A percentile compares a stretch with the other conserved stretches of the same genome.
phyloP scores from a whole-genome alignment of 805 yeast genomes.

The Ogataea siamensis region DNA sequence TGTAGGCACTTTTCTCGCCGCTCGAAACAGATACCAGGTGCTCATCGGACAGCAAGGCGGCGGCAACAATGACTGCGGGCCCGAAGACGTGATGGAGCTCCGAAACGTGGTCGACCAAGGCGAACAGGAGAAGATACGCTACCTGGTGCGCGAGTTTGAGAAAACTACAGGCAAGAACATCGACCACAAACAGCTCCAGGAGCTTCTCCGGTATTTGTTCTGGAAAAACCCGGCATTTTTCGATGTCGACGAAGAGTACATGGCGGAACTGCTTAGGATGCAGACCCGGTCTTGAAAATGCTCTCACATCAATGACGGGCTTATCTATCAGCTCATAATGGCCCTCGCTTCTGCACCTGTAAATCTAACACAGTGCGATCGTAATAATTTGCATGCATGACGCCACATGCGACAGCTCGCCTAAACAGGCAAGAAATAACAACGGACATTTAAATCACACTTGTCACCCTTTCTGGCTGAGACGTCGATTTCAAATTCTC shows the following conservation, averaged over 20 bases:
- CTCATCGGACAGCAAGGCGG: constrained; percentile 83
- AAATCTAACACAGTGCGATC: neutral
- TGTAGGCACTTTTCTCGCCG: constrained; percentile 68
- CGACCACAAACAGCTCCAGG: constrained; percentile 54
- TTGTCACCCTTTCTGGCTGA: no score
- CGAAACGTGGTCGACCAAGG: constrained; percentile 62
- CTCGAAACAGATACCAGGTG: constrained; percentile 75
- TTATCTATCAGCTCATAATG: neutral
- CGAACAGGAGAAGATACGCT: constrained; percentile 68
- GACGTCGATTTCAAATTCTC: neutral
- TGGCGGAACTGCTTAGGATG: constrained; percentile 41
- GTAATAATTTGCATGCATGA: constrained; percentile 3
- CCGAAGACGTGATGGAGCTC: constrained; percentile 50
- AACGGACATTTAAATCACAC: constrained; percentile 4
- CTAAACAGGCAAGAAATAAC: neutral
- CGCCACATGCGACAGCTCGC: neutral
- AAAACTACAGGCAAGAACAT: constrained; percentile 51
- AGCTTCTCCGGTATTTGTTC: constrained; percentile 51
- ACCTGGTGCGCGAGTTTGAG: constrained; percentile 58
- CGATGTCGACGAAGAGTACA: constrained; percentile 50
- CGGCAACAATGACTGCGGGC: constrained; percentile 61
- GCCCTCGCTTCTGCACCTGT: constrained; percentile 2
- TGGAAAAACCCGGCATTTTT: constrained; percentile 54
- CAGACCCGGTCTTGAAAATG: constrained; percentile 12
- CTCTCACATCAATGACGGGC: neutral